Percentiles rank a stretch among this genome's conserved stretches.
Evolutionary conservation across 192 early-diverging fungal genomes (phyloP).

Genomic region (Glomus cerebriforme): DNA sequence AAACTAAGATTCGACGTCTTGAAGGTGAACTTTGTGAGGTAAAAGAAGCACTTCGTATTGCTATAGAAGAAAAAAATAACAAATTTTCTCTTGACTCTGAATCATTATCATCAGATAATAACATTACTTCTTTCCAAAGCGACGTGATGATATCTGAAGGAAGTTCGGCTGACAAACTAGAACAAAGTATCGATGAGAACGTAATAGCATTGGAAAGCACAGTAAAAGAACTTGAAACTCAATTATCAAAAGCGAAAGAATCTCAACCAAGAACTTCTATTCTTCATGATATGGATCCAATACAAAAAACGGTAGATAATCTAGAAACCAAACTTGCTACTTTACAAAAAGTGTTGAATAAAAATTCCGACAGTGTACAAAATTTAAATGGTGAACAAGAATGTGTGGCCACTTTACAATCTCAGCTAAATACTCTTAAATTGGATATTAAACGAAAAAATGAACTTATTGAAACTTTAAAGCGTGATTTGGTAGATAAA

Average conservation of each 20-base stretch:
- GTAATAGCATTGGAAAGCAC: not conserved
- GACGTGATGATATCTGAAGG: conserved; percentile 35
- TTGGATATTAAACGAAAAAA: conserved; percentile 23
- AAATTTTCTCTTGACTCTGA: not conserved
- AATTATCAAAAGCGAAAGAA: conserved; percentile 25
- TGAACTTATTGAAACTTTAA: conserved; percentile 29
- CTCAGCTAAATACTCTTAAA: conserved; percentile 4
- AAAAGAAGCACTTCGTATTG: conserved; percentile 16
- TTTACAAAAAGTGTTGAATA: conserved; percentile 17
- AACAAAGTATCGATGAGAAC: conserved; percentile 21
- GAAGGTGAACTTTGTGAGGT: conserved; percentile 14
- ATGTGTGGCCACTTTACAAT: not conserved
- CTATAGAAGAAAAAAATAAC: not conserved
- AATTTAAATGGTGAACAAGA: not conserved
- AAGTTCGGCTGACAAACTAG: conserved; percentile 8
- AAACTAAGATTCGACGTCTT: conserved; percentile 17
- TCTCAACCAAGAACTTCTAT: not conserved
- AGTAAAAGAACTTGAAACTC: conserved; percentile 25
- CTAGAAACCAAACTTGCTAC: conserved; percentile 11
- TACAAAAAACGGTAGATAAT: conserved; percentile 1
- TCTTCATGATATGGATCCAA: not conserved
- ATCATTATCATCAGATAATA: not conserved
- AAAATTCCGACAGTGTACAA: not conserved
- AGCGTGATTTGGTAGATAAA: conserved; percentile 23
- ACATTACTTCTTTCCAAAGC: not conserved